Evolutionary conservation across 306 rosid species (phyloP).

Genomic region (Trichosanthes truncata): DNA sequence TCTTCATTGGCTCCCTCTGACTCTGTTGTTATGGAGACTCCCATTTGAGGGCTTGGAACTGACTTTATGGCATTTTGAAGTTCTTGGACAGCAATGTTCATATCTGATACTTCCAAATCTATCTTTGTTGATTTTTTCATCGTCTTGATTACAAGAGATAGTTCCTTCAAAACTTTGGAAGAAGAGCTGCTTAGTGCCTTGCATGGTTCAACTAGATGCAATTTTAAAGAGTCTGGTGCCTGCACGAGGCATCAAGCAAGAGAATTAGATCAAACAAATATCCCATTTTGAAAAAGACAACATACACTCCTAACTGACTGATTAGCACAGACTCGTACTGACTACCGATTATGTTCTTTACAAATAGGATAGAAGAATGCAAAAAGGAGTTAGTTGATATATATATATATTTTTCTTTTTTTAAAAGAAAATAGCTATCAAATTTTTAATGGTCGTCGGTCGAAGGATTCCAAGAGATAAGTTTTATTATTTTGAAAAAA

Average conservation of each 20-base stretch:
- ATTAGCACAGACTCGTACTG: too few species aligned
- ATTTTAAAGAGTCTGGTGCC: constrained; percentile 41
- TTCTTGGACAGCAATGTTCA: constrained; percentile 48
- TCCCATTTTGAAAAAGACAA: neutral
- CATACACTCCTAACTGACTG: too few species aligned
- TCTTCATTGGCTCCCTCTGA: neutral
- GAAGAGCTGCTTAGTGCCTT: constrained; percentile 33
- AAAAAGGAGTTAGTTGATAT: too few species aligned
- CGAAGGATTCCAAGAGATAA: too few species aligned
- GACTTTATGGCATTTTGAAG: constrained; percentile 38
- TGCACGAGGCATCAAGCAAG: neutral
- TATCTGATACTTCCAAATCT: constrained; percentile 31
- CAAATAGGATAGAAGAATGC: too few species aligned
- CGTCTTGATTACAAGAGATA: constrained; percentile 30
- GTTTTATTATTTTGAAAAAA: neutral
- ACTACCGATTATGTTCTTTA: too few species aligned
- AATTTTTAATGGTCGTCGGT: too few species aligned
- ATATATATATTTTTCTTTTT: too few species aligned
- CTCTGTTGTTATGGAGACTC: neutral
- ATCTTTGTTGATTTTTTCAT: constrained; percentile 56
- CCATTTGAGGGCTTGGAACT: constrained; percentile 19
- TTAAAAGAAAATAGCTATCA: too few species aligned
- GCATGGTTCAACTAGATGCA: constrained; percentile 26
- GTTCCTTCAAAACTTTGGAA: constrained; percentile 44
- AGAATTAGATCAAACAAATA: neutral